Percentiles rank a stretch among this genome's conserved stretches.
Conservation (phyloP, 495 filamentous ascomycete species). For the Aspergillus affinis region DNA sequence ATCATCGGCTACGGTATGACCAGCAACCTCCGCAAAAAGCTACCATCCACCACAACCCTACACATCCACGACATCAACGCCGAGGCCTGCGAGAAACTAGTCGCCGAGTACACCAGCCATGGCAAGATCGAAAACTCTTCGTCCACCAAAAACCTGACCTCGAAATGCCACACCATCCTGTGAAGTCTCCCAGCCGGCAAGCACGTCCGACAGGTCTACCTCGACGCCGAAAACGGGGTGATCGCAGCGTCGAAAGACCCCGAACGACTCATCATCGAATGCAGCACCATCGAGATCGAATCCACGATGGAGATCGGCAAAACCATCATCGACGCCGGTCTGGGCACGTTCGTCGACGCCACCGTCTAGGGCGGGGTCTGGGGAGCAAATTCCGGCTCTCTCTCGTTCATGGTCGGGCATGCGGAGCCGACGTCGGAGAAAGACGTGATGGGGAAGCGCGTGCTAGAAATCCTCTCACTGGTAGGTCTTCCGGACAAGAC, state of each 20-base stretch:
- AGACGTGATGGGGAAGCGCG: not conserved
- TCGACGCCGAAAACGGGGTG: not conserved
- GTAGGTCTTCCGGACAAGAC: not conserved
- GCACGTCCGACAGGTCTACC: not conserved
- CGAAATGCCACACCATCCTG: too few species aligned
- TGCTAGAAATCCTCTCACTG: not conserved
- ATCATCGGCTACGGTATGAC: too few species aligned
- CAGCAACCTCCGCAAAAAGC: too few species aligned
- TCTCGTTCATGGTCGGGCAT: not conserved
- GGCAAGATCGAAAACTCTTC: too few species aligned
- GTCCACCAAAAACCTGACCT: too few species aligned
- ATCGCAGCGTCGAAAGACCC: not conserved
- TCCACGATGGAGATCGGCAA: not conserved
- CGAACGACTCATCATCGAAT: not conserved
- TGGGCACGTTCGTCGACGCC: slow-evolving; percentile 2
- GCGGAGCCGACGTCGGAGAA: not conserved
- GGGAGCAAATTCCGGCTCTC: not conserved
- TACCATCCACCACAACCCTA: too few species aligned
- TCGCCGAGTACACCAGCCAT: too few species aligned
- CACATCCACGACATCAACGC: too few species aligned
- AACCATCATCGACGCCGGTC: not conserved
- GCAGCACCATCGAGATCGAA: slow-evolving; percentile 7
- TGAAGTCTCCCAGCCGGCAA: too few species aligned
- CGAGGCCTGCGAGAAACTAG: too few species aligned
- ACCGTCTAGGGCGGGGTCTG: slow-evolving; percentile 1